Evolutionary conservation across 176 grass and related monocot genomes (phyloP).

Genomic region (Tillandsia leiboldiana): DNA sequence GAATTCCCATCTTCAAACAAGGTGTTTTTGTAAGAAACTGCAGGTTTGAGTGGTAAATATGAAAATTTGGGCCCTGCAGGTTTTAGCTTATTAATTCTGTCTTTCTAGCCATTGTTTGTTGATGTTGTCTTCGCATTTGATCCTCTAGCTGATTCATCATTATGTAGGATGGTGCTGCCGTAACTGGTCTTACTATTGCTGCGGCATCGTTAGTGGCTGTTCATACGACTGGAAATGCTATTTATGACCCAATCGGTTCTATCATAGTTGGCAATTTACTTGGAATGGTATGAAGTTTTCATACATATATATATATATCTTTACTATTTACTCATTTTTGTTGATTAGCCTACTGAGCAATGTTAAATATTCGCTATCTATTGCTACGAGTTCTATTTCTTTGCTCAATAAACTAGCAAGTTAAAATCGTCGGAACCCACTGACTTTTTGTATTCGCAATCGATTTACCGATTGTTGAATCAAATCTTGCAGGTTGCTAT

Average conservation of each 20-base stretch:
- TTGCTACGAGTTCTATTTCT: too few species aligned
- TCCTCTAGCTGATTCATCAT: slow-evolving; percentile 7
- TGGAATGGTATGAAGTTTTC: slow-evolving; percentile 59
- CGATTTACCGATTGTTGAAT: not conserved
- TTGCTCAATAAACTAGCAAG: too few species aligned
- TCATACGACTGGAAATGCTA: slow-evolving; percentile 79
- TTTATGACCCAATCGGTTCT: slow-evolving; percentile 92
- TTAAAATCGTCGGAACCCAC: too few species aligned
- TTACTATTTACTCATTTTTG: not conserved
- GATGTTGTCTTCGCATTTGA: slow-evolving; percentile 7
- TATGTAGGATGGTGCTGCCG: slow-evolving; percentile 81
- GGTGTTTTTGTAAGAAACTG: not conserved
- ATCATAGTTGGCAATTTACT: slow-evolving; percentile 91
- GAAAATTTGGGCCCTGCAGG: too few species aligned
- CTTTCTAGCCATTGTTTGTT: not conserved
- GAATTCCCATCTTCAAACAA: not conserved
- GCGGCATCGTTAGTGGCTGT: slow-evolving; percentile 85
- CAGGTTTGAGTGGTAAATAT: too few species aligned
- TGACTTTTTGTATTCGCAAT: too few species aligned
- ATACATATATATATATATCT: not conserved
- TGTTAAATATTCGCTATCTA: too few species aligned
- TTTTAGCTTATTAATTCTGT: not conserved
- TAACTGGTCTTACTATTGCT: slow-evolving; percentile 83
- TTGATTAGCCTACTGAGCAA: too few species aligned
- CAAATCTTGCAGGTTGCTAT: slow-evolving; percentile 63